phyloP scores from a whole-genome alignment of 768 basidiomycete genomes.

The Antrodiella citrinella region DNA sequence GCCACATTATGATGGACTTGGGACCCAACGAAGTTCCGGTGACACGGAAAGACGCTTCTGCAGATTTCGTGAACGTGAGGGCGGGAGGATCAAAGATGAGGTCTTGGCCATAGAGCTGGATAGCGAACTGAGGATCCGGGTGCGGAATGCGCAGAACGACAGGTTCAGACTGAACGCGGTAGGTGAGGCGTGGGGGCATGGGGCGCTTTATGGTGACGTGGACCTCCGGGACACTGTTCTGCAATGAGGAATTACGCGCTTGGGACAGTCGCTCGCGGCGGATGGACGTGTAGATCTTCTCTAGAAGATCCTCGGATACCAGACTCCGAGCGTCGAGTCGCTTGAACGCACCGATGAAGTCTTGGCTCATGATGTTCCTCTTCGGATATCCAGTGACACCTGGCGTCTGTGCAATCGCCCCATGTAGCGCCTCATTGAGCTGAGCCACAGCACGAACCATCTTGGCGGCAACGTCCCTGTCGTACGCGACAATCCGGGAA shows the following conservation, averaged over 20 bases:
- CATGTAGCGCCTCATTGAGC: slow-evolving; percentile 84
- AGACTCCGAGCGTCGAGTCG: slow-evolving; percentile 63
- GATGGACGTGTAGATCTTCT: slow-evolving; percentile 74
- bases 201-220: slow-evolving; percentile 64
- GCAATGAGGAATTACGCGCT: slow-evolving; percentile 41
- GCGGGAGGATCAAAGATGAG: slow-evolving; percentile 81
- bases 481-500: slow-evolving; percentile 64
- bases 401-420: slow-evolving; percentile 54
- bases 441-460: slow-evolving; percentile 79
- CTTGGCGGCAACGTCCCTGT: slow-evolving; percentile 70
- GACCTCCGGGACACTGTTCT: slow-evolving; percentile 36
- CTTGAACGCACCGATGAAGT: slow-evolving; percentile 81
- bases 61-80: slow-evolving; percentile 69
- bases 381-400: slow-evolving; percentile 45
- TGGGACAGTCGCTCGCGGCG: slow-evolving; percentile 64
- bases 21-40: slow-evolving; percentile 79
- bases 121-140: slow-evolving; percentile 71
- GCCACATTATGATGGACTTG: slow-evolving; percentile 76
- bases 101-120: slow-evolving; percentile 84
- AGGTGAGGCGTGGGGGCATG: slow-evolving; percentile 73
- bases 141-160: slow-evolving; percentile 82
- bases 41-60: slow-evolving; percentile 84
- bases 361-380: slow-evolving; percentile 59
- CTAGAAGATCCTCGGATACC: slow-evolving; percentile 68
- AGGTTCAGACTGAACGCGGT: slow-evolving; percentile 81